These are phyloP conservation scores for Auricularia auricula-judae DNA, from an alignment of 768 basidiomycete species.

Conservation along the genomic window DNA sequence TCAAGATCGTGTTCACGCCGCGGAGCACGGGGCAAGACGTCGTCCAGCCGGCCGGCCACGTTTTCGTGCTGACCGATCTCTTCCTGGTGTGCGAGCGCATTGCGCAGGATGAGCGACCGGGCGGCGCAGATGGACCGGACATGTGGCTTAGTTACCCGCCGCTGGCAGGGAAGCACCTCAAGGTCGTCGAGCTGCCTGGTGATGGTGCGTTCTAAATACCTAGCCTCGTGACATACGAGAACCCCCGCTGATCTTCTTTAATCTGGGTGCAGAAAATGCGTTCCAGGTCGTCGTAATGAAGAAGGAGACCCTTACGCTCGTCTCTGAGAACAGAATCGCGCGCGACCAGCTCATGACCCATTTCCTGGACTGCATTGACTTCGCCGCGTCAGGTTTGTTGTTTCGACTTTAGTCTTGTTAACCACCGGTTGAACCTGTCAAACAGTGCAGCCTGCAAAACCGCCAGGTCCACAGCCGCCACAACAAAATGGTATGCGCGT, in stretches of 20 bases:
- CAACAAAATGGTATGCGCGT: slow-evolving; percentile 22
- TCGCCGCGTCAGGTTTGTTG: slow-evolving; percentile 59
- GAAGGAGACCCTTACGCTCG: slow-evolving; percentile 71
- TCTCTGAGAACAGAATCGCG: slow-evolving; percentile 42
- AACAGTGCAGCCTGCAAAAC: slow-evolving; percentile 40
- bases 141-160: slow-evolving; percentile 95
- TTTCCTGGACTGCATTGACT: slow-evolving; percentile 76
- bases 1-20: slow-evolving; percentile 67
- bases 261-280: slow-evolving; percentile 43
- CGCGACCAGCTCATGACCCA: slow-evolving; percentile 57
- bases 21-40: slow-evolving; percentile 60
- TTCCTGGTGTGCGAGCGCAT: slow-evolving; percentile 87
- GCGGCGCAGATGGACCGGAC: slow-evolving; percentile 51
- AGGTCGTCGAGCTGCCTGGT: slow-evolving; percentile 48
- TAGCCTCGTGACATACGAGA: slow-evolving; percentile 14
- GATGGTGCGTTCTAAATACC: slow-evolving; percentile 31
- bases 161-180: slow-evolving; percentile 85
- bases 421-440: slow-evolving; percentile 3
- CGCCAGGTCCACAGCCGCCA: slow-evolving; percentile 42
- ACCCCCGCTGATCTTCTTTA: neutral
- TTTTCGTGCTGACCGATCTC: slow-evolving; percentile 87
- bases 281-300: slow-evolving; percentile 75
- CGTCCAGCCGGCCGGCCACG: slow-evolving; percentile 63
- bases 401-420: neutral
- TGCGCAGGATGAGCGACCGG: slow-evolving; percentile 46